Evolutionary conservation across 805 yeast species (phyloP).

Genomic region (Scheffersomyces ergatensis): DNA sequence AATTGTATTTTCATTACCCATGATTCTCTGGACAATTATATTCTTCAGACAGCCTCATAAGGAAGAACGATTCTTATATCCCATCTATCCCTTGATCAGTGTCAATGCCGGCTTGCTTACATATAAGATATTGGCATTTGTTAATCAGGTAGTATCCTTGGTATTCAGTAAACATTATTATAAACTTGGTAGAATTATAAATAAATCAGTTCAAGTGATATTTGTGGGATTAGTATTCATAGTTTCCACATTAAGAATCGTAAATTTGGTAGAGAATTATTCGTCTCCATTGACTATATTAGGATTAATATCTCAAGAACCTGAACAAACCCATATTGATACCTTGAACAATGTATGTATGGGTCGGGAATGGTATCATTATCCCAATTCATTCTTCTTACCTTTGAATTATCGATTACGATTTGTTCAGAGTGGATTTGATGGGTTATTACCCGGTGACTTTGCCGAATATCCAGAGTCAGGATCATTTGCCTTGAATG

Average conservation of each 20-base stretch:
- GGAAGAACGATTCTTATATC: conserved; percentile 89
- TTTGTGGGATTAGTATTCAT: conserved; percentile 2
- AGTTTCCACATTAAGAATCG: conserved; percentile 46
- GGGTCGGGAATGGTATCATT: conserved; percentile 96
- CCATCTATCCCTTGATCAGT: conserved; percentile 70
- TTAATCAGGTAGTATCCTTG: background rate
- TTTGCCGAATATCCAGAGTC: conserved; percentile 63
- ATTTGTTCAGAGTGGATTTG: conserved; percentile 75
- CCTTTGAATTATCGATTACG: conserved; percentile 59
- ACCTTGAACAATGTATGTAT: conserved; percentile 60
- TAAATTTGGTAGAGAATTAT: conserved; percentile 64
- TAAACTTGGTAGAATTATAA: background rate
- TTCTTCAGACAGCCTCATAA: conserved; percentile 83
- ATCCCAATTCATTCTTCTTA: conserved; percentile 82
- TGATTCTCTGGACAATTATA: conserved; percentile 63
- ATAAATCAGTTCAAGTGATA: background rate
- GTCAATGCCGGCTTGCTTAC: conserved; percentile 58
- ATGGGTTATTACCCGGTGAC: conserved; percentile 87
- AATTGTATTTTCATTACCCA: conserved; percentile 38
- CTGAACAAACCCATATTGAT: conserved; percentile 7
- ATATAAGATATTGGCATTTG: conserved; percentile 9
- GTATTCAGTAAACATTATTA: background rate
- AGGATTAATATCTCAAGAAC: conserved; percentile 21
- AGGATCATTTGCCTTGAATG: conserved; percentile 10
- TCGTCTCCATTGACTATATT: conserved; percentile 69